These are phyloP conservation scores for Nepenthes alata DNA, from an alignment of 179 eudicot genomes.

Conservation along the genomic window DNA sequence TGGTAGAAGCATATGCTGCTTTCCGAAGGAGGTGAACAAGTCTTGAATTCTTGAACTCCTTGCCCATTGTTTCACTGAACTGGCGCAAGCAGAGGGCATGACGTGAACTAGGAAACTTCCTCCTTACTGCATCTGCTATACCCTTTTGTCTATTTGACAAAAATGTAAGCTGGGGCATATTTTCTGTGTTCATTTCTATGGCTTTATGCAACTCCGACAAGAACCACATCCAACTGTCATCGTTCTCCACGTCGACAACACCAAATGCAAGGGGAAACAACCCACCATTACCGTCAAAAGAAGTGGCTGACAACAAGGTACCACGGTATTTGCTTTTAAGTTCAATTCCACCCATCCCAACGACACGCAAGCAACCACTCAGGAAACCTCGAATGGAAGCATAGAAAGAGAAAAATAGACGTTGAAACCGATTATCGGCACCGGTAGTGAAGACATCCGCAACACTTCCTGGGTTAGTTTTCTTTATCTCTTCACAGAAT, in stretches of 20 bases:
- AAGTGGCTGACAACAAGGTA: slow-evolving; percentile 43
- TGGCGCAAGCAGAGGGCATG: slow-evolving; percentile 44
- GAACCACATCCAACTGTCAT: slow-evolving; percentile 65
- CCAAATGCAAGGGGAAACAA: slow-evolving; percentile 54
- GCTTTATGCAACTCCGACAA: slow-evolving; percentile 37
- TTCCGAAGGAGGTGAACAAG: slow-evolving; percentile 36
- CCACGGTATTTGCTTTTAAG: slow-evolving; percentile 54
- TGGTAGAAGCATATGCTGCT: slow-evolving; percentile 37
- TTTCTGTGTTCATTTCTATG: slow-evolving; percentile 35
- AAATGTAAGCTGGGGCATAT: slow-evolving; percentile 35
- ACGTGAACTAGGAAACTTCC: slow-evolving; percentile 30
- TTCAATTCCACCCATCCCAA: slow-evolving; percentile 37
- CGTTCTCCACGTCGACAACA: slow-evolving; percentile 44
- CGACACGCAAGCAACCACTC: slow-evolving; percentile 46
- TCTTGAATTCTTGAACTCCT: slow-evolving; percentile 44
- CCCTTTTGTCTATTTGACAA: slow-evolving; percentile 39
- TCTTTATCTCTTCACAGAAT: slow-evolving; percentile 42
- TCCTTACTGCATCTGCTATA: slow-evolving; percentile 25
- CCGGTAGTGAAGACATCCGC: slow-evolving; percentile 41
- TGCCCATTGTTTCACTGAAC: slow-evolving; percentile 37
- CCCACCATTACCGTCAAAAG: slow-evolving; percentile 53
- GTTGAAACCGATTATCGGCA: slow-evolving; percentile 38
- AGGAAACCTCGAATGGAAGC: slow-evolving; percentile 48
- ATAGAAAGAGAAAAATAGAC: slow-evolving; percentile 43
- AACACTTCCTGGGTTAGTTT: slow-evolving; percentile 41